Evolutionary conservation across 2,329 filamentous ascomycete genomes (phyloP).

Genomic region (Diatrype stigma): DNA sequence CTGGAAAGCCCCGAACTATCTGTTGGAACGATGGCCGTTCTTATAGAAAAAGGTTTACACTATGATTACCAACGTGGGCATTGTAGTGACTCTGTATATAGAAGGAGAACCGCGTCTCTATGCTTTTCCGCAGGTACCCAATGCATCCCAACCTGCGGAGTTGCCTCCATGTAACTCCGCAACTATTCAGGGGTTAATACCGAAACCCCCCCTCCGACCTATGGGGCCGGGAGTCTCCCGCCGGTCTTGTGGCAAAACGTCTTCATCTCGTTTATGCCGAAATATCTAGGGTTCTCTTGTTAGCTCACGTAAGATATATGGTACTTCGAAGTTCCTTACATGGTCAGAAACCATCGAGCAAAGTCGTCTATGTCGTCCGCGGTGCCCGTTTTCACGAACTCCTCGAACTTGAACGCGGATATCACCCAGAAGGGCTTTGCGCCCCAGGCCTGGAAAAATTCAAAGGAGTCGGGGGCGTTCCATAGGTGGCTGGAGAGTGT

Average conservation of each 20-base stretch:
- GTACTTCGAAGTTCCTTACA: slow-evolving; percentile 9
- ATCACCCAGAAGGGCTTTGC: slow-evolving; percentile 20
- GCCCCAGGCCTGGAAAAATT: slow-evolving; percentile 40
- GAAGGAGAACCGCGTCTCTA: too few relatives aligned
- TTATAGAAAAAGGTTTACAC: too few relatives aligned
- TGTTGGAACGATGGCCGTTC: too few relatives aligned
- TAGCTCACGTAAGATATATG: background rate
- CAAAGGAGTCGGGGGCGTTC: slow-evolving; percentile 35
- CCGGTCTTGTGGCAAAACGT: slow-evolving; percentile 20
- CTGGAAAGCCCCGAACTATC: too few relatives aligned
- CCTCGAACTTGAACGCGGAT: slow-evolving; percentile 14
- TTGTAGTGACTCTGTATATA: too few relatives aligned
- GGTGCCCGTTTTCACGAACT: slow-evolving; percentile 15
- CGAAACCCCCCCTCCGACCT: background rate
- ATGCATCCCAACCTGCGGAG: background rate
- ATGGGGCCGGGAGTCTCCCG: background rate
- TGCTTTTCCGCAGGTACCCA: background rate
- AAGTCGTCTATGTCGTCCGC: slow-evolving; percentile 26
- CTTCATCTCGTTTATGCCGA: slow-evolving; percentile 21
- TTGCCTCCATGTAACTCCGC: background rate
- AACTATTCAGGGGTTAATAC: background rate
- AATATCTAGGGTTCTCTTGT: slow-evolving; percentile 10
- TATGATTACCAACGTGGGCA: background rate
- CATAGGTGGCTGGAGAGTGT: slow-evolving; percentile 40
- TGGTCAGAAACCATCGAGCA: slow-evolving; percentile 12